Evolutionary conservation across 306 rosid genomes (phyloP), one percentile per base, ranked within the genome.

Genomic region (Cucumis melo): DNA sequence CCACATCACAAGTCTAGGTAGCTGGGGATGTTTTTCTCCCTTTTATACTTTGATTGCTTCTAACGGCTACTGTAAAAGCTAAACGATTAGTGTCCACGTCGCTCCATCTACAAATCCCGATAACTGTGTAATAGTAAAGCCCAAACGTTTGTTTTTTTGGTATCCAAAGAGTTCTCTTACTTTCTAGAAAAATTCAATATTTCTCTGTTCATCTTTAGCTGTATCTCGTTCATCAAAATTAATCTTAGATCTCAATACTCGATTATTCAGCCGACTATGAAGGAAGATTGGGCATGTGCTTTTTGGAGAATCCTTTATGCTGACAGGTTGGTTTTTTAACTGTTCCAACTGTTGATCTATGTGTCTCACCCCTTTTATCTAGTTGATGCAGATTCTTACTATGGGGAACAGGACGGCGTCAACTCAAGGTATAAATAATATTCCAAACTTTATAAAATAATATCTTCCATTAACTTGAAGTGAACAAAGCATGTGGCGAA

Each of bases 1-100:
- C 87, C 76, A 32, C 80, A 15, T 71, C 81, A 65, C 87, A 80
- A 79, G 87, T 72, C 34, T 91, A 90, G 85, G 78, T 42, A 44
- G 76, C 71, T 64, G 82, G 15, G 75, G 34, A n/a, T 44, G 10
- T 38, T 63, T 32, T 80, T 57, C 80, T 61, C 75, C 57, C 34
- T 46, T 46, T 48, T 50, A 81, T 77, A 80, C 55, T 78, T 75
- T 83, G 77, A 80, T 82, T 65, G 58, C 48, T 82, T 74, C 89
- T 83, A 89, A 87, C 87, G 85, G 88, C 21, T 46, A 73, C 78
- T 77, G 75, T 73, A 78, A 66, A 81, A 84, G 78, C 67, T 62
- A 61, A 83, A 75, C 57, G 67, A 70, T 62, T 80, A 78, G 32
- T 74, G 72, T 84, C 80, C 81, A 77, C 77, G 77, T 84, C 78